Percentiles rank a stretch among this genome's conserved stretches.
Evolutionary conservation across 306 rosid genomes (phyloP).

Genomic region (Spatholobus suberectus): DNA sequence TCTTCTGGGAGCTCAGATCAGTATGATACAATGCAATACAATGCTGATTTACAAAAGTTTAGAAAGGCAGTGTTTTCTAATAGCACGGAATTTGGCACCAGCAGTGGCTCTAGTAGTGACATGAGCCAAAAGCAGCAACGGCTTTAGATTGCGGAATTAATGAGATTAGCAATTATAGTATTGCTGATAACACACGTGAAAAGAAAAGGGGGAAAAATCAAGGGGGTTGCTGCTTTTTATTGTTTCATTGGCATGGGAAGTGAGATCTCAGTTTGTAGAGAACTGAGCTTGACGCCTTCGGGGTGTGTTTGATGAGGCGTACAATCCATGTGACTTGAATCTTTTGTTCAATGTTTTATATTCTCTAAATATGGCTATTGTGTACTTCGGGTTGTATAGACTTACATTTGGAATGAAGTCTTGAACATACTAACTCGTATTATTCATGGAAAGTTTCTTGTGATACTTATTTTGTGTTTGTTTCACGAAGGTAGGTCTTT

Average conservation of each 20-base stretch:
- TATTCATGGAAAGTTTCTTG: not conserved
- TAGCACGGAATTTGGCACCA: slow-evolving; percentile 59
- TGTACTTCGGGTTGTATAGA: not conserved
- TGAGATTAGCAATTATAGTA: not conserved
- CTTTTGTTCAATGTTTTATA: slow-evolving; percentile 5
- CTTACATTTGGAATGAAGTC: not conserved
- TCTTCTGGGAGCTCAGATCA: slow-evolving; percentile 54
- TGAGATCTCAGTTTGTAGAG: not conserved
- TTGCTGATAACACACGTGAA: not conserved
- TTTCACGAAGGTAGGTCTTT: not conserved
- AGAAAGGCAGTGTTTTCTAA: slow-evolving; percentile 56
- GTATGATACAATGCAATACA: slow-evolving; percentile 61
- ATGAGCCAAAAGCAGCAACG: not conserved
- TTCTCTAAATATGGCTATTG: not conserved
- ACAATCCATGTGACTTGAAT: not conserved
- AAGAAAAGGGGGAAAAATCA: not conserved
- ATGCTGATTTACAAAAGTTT: slow-evolving; percentile 66
- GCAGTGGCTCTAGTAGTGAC: slow-evolving; percentile 63
- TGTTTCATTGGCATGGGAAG: slow-evolving; percentile 24
- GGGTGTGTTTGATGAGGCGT: not conserved
- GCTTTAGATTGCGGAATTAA: not conserved
- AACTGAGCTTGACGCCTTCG: slow-evolving; percentile 13
- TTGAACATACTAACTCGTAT: not conserved
- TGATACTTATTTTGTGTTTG: not conserved
- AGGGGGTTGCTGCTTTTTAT: not conserved